Conservation (phyloP, 768 basidiomycete genomes). For the Mycena vulgaris region DNA sequence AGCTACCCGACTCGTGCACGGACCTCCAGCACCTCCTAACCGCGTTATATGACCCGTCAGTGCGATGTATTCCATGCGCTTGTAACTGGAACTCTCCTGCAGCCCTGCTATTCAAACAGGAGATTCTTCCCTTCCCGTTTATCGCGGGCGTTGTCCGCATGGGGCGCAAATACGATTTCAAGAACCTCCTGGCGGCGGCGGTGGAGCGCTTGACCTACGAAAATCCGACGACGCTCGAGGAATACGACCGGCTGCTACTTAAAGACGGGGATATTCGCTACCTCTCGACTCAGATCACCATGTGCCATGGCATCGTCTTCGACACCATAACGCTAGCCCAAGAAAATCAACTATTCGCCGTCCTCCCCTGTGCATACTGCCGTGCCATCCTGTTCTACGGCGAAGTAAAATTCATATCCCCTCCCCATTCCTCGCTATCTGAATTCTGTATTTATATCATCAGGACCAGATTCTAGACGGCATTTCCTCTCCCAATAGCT, state of each 20-base stretch:
- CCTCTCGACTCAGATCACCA: not conserved
- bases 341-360: not conserved
- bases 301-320: not conserved
- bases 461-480: slow-evolving; percentile 1
- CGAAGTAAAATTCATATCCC: not conserved
- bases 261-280: not conserved
- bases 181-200: slow-evolving; percentile 11
- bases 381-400: not conserved
- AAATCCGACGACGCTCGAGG: slow-evolving; percentile 8
- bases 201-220: slow-evolving; percentile 15
- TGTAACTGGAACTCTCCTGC: not conserved
- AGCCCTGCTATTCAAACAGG: slow-evolving; percentile 6
- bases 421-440: not conserved
- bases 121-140: not conserved
- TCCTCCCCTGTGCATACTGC: slow-evolving; percentile 19
- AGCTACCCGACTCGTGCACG: slow-evolving; percentile 27
- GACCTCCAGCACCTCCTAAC: slow-evolving; percentile 34
- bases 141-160: slow-evolving; percentile 15
- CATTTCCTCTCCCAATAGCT: not conserved
- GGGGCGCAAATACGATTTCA: slow-evolving; percentile 26
- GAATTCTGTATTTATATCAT: not conserved
- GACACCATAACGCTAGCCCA: slow-evolving; percentile 1
- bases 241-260: not conserved
- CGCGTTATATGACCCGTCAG: slow-evolving; percentile 34
- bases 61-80: not conserved